Base-by-base conservation (phyloP, 257 asterid genomes). In the Linderniella brevidens region DNA sequence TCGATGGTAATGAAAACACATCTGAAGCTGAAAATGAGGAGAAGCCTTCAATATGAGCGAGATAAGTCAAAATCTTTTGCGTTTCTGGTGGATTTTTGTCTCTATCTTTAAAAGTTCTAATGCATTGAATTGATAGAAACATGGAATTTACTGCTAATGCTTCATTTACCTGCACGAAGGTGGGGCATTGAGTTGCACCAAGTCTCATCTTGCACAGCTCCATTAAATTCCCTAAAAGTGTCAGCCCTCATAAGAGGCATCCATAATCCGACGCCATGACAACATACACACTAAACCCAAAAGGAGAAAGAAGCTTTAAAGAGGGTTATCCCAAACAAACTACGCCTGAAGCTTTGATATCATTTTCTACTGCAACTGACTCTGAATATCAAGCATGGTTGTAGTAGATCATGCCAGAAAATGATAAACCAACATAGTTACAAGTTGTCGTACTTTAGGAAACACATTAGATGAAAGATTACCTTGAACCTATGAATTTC, bases 401-500 rank as follows among this genome's bases (percentile, higher is more conserved):
- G 25, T 13, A 35, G 38, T 15, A 12, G 16, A 25, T 15, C 3
- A 20, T n/a, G 36, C 59, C 18, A 16, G 7, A 53, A 39, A 25
- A 25, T 6, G 32, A 39, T 39, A 39, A 39, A 39, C 43, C 6
- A 25, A 25, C 32, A 25, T 6, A 6, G 32, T 25, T 25, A 25
- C 6, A 25, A 25, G 6, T 25, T 25, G 32, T 25, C 32, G 32
- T 25, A 25, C 32, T 25, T 39, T 39, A 13, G 13, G 13, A 10
- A 6, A 6, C 32, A 6, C 32, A 25, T n/a, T 51, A 51, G 38
- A 51, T 0, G 19, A n/a, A 43, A 11, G 41, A 13, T 45, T 60
- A 81, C 93, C 94, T 78, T 29, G 96, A 86, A 17, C 97, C 93
- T 93, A 86, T 82, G 44, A 94, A 86, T 58, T 86, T 86, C 56